These are phyloP conservation scores for Candida hungchunana DNA, from an alignment of 805 yeast species.

Conservation along the genomic window DNA sequence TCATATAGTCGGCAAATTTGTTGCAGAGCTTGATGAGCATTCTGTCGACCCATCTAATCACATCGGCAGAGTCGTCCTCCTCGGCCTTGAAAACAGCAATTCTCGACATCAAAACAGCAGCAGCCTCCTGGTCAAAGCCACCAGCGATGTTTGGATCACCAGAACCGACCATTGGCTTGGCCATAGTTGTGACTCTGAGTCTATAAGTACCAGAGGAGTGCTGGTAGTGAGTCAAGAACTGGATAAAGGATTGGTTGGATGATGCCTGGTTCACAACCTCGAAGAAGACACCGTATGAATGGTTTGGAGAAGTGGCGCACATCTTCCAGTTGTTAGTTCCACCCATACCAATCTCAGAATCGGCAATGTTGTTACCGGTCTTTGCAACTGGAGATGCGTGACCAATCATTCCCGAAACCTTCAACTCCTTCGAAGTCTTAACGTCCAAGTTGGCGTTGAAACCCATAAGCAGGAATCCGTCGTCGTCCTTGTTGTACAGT, in stretches of 20 bases:
- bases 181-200: constrained; percentile 56
- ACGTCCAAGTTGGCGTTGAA: constrained; percentile 58
- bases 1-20: constrained; percentile 88
- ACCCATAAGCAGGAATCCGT: constrained; percentile 45
- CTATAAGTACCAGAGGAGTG: constrained; percentile 56
- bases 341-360: constrained; percentile 39
- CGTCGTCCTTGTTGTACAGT: constrained; percentile 38
- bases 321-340: constrained; percentile 58
- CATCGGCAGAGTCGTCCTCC: constrained; percentile 88
- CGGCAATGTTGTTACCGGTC: constrained; percentile 21
- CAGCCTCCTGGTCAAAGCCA: constrained; percentile 91
- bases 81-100: constrained; percentile 80
- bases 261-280: constrained; percentile 36
- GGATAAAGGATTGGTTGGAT: constrained; percentile 34
- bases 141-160: constrained; percentile 35
- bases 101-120: constrained; percentile 90
- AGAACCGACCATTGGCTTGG: constrained; percentile 40
- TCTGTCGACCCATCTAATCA: constrained; percentile 91
- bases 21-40: constrained; percentile 86
- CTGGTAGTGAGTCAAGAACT: constrained; percentile 57
- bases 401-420: constrained; percentile 58
- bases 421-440: constrained; percentile 45
- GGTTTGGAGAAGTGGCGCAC: constrained; percentile 51
- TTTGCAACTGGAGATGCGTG: constrained; percentile 48
- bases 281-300: constrained; percentile 54